These are phyloP conservation scores for Thermomyces lanuginosus DNA, from an alignment of 2,329 filamentous ascomycete genomes.

Conservation along the genomic window DNA sequence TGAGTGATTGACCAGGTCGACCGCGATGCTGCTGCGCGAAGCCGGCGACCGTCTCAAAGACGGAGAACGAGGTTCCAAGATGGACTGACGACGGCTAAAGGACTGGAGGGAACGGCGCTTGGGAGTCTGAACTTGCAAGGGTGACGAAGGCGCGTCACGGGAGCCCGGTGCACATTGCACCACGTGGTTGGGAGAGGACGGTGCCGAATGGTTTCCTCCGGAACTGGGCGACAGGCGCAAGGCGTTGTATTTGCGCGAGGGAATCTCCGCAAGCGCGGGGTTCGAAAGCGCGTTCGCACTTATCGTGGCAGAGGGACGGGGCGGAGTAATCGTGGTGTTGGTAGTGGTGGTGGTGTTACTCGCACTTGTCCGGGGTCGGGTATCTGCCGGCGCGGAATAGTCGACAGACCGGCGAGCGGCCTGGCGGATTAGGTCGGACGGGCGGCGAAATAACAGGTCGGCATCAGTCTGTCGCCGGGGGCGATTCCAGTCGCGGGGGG, in stretches of 20 bases:
- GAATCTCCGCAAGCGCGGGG: constrained; percentile 12
- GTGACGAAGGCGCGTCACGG: constrained; percentile 13
- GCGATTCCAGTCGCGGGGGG: constrained; percentile 5
- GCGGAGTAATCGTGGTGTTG: constrained; percentile 6
- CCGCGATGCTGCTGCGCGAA: constrained; percentile 33
- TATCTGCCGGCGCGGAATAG: constrained; percentile 4
- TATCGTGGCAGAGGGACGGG: constrained; percentile 5
- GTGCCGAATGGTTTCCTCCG: constrained; percentile 1
- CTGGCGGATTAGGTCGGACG: constrained; percentile 6
- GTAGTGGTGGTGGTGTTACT: constrained; percentile 7
- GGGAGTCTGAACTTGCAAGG: constrained; percentile 8
- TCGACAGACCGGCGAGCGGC: constrained; percentile 7
- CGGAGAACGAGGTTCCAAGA: constrained; percentile 33
- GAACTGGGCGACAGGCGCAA: constrained; percentile 6
- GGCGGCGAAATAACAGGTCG: constrained; percentile 5
- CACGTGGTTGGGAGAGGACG: neutral
- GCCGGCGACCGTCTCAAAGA: constrained; percentile 27
- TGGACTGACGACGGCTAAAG: constrained; percentile 28
- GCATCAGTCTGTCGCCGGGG: constrained; percentile 8
- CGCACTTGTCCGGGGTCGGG: constrained; percentile 5
- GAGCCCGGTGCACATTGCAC: constrained; percentile 11
- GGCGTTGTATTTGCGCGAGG: constrained; percentile 12
- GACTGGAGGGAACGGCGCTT: constrained; percentile 4
- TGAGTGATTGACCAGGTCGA: constrained; percentile 27
- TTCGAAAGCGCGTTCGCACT: constrained; percentile 12